Evolutionary conservation across 2,329 filamentous ascomycete species (phyloP), one percentile per base, ranked within the genome.

Genomic region (Ceratocystis eucalypticola): DNA sequence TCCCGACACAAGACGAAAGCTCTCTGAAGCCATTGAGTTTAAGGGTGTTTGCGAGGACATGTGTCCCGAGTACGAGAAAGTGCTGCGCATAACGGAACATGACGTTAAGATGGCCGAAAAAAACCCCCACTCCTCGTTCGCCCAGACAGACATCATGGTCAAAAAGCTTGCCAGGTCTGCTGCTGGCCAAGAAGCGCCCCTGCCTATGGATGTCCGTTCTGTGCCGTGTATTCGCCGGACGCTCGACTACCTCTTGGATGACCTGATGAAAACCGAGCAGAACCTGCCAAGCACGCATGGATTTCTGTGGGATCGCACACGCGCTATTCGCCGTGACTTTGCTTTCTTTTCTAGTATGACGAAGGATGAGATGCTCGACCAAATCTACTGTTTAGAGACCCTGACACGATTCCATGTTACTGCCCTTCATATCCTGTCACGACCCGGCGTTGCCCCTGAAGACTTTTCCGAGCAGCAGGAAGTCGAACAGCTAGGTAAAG

Each of bases 11-110:
- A 81, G 81, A 66, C 84, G 85, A 71, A 80, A 79, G 20, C 77
- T 88, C 6, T 79, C 82, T 67, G 81, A 88, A 71, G 85, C 85
- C 5, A 83, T 88, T 61, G 80, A 82, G 53, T 88, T 88, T 71
- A 84, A 84, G 72, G 85, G 85, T 15, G 86, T 85, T 59, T 87
- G 84, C 70, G 83, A 87, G 70, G 82, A 86, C 30, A 88, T 87
- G 85, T 88, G 85, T 68, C 85, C 85, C 4, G 82, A 86, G 69
- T 87, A 82, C 73, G 85, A 88, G 72, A 82, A 82, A 72, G 80
- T 86, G 44, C 82, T 79, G 62, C 79, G 85, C 68, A 86, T 88
- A 66, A 81, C 80, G 61, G 83, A 87, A 71, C 76, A 79, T 70
- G 82, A 87, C 68, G 79, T 85, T 25, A 80, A 82, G 69, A 75